These are phyloP conservation scores for Exidia glandulosa DNA, from an alignment of 768 basidiomycete genomes.

Conservation along the genomic window DNA sequence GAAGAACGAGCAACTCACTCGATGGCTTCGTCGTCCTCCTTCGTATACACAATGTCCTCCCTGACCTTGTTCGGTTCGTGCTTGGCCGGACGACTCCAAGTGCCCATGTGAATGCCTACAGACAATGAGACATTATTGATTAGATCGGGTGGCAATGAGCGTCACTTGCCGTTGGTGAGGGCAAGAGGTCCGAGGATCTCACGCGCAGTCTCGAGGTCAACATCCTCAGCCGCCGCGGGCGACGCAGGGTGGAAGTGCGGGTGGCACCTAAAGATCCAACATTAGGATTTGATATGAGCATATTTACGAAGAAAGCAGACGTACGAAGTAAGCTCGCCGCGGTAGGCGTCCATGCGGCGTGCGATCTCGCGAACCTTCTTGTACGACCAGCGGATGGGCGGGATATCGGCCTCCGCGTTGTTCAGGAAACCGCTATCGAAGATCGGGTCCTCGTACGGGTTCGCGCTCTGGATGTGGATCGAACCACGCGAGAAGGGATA, in stretches of 20 bases:
- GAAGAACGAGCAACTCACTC: constrained; percentile 44
- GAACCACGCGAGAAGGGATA: constrained; percentile 10
- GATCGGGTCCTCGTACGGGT: constrained; percentile 50
- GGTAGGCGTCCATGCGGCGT: constrained; percentile 47
- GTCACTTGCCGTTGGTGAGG: not conserved
- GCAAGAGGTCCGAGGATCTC: constrained; percentile 24
- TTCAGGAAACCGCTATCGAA: constrained; percentile 76
- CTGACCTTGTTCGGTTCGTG: constrained; percentile 48
- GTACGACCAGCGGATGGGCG: constrained; percentile 67
- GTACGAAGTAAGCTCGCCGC: constrained; percentile 17
- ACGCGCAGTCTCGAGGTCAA: constrained; percentile 59
- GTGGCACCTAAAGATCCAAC: constrained; percentile 33
- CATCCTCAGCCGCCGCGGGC: constrained; percentile 46
- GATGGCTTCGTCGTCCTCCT: constrained; percentile 61
- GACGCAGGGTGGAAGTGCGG: constrained; percentile 65
- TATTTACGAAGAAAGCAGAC: constrained; percentile 1
- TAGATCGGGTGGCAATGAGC: not conserved
- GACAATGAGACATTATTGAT: constrained; percentile 42
- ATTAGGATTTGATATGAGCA: not conserved
- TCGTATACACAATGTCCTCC: constrained; percentile 51
- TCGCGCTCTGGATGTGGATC: constrained; percentile 52
- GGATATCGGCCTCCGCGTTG: constrained; percentile 66
- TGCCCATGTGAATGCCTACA: constrained; percentile 63
- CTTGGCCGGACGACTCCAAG: constrained; percentile 3
- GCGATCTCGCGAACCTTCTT: constrained; percentile 67